phyloP scores from a whole-genome alignment of 345 rosid genomes.

The Eucalyptus virginea region DNA sequence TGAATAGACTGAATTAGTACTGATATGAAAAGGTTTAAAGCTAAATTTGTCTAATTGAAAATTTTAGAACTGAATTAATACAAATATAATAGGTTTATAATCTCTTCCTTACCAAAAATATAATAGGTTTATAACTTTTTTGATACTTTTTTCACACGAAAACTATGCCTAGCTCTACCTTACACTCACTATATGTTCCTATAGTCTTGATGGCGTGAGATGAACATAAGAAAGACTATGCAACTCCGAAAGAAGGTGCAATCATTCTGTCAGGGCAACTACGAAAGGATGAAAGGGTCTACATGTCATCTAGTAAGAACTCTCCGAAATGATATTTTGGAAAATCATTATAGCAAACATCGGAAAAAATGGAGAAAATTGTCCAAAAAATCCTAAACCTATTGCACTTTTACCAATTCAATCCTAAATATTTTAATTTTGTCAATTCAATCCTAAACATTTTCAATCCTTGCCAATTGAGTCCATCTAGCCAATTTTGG shows the following conservation, averaged over 20 bases:
- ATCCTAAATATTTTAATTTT: too few relatives aligned
- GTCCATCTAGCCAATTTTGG: too few relatives aligned
- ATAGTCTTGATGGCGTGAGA: not conserved
- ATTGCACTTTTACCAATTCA: too few relatives aligned
- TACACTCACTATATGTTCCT: not conserved
- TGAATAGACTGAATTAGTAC: accelerated
- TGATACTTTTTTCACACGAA: accelerated
- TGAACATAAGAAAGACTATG: accelerated
- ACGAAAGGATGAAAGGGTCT: not conserved
- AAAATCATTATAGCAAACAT: not conserved
- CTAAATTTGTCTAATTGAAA: too few relatives aligned
- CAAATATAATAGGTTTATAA: too few relatives aligned
- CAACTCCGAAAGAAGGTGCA: not conserved
- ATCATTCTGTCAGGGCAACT: not conserved
- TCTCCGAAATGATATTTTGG: not conserved
- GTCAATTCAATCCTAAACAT: too few relatives aligned
- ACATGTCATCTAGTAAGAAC: not conserved
- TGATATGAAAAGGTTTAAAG: accelerated
- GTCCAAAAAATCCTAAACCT: too few relatives aligned
- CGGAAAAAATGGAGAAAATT: too few relatives aligned
- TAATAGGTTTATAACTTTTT: too few relatives aligned
- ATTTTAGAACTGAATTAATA: accelerated
- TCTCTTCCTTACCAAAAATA: too few relatives aligned
- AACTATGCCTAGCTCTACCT: not conserved
- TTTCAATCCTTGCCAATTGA: too few relatives aligned